Evolutionary conservation across 2,329 filamentous ascomycete genomes (phyloP).

Genomic region (Fusarium irregulare): DNA sequence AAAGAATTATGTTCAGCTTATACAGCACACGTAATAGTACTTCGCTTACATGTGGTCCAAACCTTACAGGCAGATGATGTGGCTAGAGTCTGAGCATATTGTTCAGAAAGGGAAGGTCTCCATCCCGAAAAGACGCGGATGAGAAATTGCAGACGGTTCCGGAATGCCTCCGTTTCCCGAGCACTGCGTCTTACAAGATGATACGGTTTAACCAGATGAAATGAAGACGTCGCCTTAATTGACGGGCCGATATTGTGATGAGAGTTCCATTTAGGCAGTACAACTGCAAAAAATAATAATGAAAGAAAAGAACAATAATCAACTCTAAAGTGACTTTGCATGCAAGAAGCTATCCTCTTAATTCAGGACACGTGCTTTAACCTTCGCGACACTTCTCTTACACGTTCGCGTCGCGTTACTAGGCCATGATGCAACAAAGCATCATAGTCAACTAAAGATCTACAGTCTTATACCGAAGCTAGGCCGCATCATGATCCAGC

Average conservation of each 20-base stretch:
- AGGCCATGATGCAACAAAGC: conserved; percentile 1
- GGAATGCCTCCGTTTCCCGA: conserved; percentile 29
- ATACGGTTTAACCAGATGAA: not conserved
- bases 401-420: conserved; percentile 31
- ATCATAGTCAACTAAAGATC: not conserved
- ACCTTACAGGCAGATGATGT: not conserved
- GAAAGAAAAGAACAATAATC: not conserved
- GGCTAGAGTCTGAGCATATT: conserved; percentile 9
- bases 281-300: not conserved
- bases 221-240: not conserved
- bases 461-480: conserved; percentile 3
- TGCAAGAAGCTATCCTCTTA: not conserved
- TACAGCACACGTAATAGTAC: not conserved
- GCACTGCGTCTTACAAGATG: conserved; percentile 19
- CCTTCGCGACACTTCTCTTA: conserved; percentile 21
- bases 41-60: not conserved
- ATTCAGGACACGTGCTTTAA: conserved; percentile 11
- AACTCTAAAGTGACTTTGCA: not conserved
- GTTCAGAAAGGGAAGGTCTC: conserved; percentile 10
- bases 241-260: not conserved
- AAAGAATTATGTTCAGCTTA: not conserved
- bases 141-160: conserved; percentile 9
- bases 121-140: conserved; percentile 13
- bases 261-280: too few relatives aligned
- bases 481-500: conserved; percentile 31